Evolutionary conservation across 768 basidiomycete species (phyloP).

Genomic region (Kwoniella dendrophila): DNA sequence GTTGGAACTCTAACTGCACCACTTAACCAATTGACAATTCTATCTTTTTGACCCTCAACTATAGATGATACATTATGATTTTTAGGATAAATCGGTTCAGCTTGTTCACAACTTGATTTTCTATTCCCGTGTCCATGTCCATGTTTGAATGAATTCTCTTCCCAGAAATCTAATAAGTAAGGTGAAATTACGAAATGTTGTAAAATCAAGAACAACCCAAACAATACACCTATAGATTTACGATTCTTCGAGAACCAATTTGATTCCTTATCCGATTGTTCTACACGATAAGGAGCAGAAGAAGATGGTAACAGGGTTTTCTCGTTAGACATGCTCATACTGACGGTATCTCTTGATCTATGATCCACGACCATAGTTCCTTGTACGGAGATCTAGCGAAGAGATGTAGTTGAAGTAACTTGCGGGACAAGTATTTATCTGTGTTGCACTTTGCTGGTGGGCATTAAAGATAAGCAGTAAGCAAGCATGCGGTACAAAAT

Average conservation of each 20-base stretch:
- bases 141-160: neutral
- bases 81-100: slow-evolving; percentile 29
- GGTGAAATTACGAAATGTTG: slow-evolving; percentile 10
- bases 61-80: slow-evolving; percentile 29
- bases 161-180: slow-evolving; percentile 3
- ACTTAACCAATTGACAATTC: slow-evolving; percentile 39
- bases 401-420: no score
- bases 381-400: slow-evolving; percentile 6
- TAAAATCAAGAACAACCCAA: slow-evolving; percentile 16
- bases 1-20: slow-evolving; percentile 50
- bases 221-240: slow-evolving; percentile 10
- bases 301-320: slow-evolving; percentile 23
- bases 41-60: slow-evolving; percentile 28
- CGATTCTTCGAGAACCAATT: slow-evolving; percentile 15
- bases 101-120: slow-evolving; percentile 30
- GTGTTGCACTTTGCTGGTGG: no score
- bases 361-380: no score
- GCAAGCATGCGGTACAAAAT: no score
- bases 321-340: slow-evolving; percentile 10
- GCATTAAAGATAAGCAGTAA: no score
- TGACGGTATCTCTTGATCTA: neutral
- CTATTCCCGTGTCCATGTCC: no score
- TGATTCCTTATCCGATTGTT: neutral
- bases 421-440: no score
- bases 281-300: neutral